phyloP scores from a whole-genome alignment of 2,329 filamentous ascomycete species.

The Meredithiella fracta region DNA sequence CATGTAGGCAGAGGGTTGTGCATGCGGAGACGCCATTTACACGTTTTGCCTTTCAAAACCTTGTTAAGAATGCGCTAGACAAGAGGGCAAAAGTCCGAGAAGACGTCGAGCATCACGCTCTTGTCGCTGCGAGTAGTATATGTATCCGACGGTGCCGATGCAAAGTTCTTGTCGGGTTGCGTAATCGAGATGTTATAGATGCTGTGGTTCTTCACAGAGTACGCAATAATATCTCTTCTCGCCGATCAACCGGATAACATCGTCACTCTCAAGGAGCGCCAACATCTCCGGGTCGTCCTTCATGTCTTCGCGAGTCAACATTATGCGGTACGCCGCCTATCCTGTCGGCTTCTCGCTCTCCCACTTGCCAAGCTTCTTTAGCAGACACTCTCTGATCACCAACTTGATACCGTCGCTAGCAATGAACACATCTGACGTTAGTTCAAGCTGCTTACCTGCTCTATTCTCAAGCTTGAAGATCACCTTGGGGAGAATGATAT shows the following conservation, averaged over 20 bases:
- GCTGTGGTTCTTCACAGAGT: conserved; percentile 50
- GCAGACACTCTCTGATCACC: conserved; percentile 33
- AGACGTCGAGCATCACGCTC: conserved; percentile 43
- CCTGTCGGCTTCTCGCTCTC: conserved; percentile 50
- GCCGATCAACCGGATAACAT: conserved; percentile 61
- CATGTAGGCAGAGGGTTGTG: conserved; percentile 40
- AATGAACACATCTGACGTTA: conserved; percentile 37
- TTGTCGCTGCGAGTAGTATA: conserved; percentile 50
- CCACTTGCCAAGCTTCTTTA: conserved; percentile 33
- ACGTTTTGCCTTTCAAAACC: conserved; percentile 45
- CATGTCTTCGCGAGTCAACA: conserved; percentile 55
- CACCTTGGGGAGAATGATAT: conserved; percentile 43
- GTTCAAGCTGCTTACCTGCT: conserved; percentile 34
- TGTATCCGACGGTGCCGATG: conserved; percentile 37
- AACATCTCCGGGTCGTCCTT: conserved; percentile 48
- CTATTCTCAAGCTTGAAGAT: conserved; percentile 43
- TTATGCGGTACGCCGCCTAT: conserved; percentile 65
- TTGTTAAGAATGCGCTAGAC: conserved; percentile 42
- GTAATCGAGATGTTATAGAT: conserved; percentile 49
- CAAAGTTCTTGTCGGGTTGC: conserved; percentile 45
- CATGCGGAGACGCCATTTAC: conserved; percentile 47
- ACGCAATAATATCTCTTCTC: conserved; percentile 62
- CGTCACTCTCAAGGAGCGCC: conserved; percentile 48
- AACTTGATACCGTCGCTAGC: conserved; percentile 42
- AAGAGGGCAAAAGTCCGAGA: conserved; percentile 41